Evolutionary conservation across 1,284 basidiomycete species (phyloP).

Genomic region (Cutaneotrichosporon mucoides): DNA sequence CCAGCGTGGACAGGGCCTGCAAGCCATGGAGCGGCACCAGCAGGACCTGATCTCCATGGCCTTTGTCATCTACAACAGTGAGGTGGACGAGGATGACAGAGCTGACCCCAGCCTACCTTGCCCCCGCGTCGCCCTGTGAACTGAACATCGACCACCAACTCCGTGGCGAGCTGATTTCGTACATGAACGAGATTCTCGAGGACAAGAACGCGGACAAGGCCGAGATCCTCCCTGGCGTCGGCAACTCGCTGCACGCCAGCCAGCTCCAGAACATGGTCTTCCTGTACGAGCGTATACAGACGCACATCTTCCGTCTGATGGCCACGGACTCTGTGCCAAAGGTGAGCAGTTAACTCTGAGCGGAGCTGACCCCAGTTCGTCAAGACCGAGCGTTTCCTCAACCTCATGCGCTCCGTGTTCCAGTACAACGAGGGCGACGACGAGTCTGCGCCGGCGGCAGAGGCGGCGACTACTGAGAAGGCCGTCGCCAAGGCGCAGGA

Average conservation of each 20-base stretch:
- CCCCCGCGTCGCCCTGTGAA: conserved; percentile 89
- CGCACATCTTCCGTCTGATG: conserved; percentile 94
- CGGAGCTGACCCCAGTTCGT: conserved; percentile 46
- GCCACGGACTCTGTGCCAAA: conserved; percentile 93
- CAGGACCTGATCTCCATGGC: conserved; percentile 91
- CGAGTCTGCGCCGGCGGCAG: conserved; percentile 13
- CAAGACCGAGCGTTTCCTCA: conserved; percentile 23
- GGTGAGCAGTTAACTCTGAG: too few relatives aligned
- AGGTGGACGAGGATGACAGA: conserved; percentile 5
- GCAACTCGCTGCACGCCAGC: conserved; percentile 66
- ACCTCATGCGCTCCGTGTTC: conserved; percentile 33
- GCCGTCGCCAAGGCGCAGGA: conserved; percentile 19
- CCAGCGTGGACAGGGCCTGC: conserved; percentile 56
- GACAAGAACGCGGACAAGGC: conserved; percentile 60
- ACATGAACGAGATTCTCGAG: conserved; percentile 81
- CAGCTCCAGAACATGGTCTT: conserved; percentile 91
- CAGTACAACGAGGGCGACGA: conserved; percentile 29
- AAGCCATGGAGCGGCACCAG: conserved; percentile 95
- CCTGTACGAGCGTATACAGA: conserved; percentile 93
- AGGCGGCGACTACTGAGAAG: conserved; percentile 9
- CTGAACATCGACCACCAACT: conserved; percentile 97
- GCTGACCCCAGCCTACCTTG: conserved; percentile 70
- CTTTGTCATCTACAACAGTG: conserved; percentile 66
- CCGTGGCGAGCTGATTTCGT: conserved; percentile 86
- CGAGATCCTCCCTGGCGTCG: conserved; percentile 69